phyloP scores from a whole-genome alignment of 1,284 basidiomycete genomes.

The Omphalotus olearius region DNA sequence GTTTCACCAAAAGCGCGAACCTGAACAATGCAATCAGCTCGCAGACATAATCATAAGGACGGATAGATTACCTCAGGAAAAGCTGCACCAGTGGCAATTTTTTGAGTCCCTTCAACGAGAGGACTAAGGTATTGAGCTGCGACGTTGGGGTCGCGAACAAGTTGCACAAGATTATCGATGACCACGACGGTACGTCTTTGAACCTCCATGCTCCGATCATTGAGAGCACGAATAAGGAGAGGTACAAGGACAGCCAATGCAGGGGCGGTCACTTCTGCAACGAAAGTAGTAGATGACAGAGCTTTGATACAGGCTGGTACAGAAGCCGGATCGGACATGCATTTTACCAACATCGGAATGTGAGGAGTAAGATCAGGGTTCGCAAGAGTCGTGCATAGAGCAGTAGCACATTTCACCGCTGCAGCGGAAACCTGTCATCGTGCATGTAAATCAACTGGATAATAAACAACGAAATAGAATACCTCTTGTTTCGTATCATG shows the following conservation, averaged over 20 bases:
- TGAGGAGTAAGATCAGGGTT: conserved; percentile 94
- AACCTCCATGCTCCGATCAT: conserved; percentile 95
- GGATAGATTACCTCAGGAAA: conserved; percentile 81
- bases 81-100: conserved; percentile 87
- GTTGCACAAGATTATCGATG: conserved; percentile 96
- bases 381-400: conserved; percentile 88
- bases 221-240: conserved; percentile 87
- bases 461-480: conserved; percentile 17
- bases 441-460: conserved; percentile 3
- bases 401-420: conserved; percentile 90
- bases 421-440: conserved; percentile 73
- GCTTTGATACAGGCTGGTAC: conserved; percentile 96
- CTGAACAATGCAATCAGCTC: conserved; percentile 28
- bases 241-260: conserved; percentile 96
- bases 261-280: conserved; percentile 95
- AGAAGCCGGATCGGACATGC: conserved; percentile 87
- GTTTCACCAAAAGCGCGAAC: conserved; percentile 89
- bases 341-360: conserved; percentile 87
- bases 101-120: conserved; percentile 89
- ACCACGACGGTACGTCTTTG: conserved; percentile 88
- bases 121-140: conserved; percentile 88
- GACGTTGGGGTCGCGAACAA: conserved; percentile 89
- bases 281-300: conserved; percentile 92
- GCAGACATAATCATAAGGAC: conserved; percentile 9
- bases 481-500: conserved; percentile 98